phyloP scores from a whole-genome alignment of 192 early-diverging fungal genomes.

The Chytriomyces sp. region DNA sequence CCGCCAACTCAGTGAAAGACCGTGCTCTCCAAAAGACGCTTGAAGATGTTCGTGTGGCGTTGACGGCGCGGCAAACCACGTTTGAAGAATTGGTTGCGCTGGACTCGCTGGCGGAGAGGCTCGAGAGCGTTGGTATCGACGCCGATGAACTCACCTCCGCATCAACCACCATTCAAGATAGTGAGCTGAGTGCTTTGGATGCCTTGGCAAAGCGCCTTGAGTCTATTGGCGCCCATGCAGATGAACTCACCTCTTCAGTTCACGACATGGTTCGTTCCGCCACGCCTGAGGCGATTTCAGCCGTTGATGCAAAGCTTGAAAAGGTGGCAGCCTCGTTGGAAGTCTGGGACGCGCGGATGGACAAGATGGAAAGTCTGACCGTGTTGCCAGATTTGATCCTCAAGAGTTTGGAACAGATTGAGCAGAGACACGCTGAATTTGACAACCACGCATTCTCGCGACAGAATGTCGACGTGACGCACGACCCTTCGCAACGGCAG shows the following conservation, averaged over 20 bases:
- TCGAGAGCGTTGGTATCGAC: constrained; percentile 16
- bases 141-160: constrained; percentile 8
- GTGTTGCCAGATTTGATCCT: background rate
- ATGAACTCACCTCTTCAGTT: constrained; percentile 5
- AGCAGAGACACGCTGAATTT: constrained; percentile 4
- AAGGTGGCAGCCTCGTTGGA: background rate
- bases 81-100: background rate
- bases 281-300: background rate
- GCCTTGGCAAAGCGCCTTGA: constrained; percentile 16
- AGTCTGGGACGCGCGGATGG: constrained; percentile 2
- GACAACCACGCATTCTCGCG: background rate
- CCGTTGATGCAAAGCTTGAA: background rate
- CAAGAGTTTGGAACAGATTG: constrained; percentile 5
- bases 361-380: constrained; percentile 19
- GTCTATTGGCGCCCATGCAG: constrained; percentile 8
- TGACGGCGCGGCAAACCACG: background rate
- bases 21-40: background rate
- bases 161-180: background rate
- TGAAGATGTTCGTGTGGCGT: background rate
- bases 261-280: background rate
- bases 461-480: background rate
- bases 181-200: constrained; percentile 4
- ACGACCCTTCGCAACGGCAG: background rate
- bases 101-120: background rate
- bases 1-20: background rate